Base-by-base conservation (phyloP, 176 grass and related monocot species). In the Tillandsia leiboldiana region DNA sequence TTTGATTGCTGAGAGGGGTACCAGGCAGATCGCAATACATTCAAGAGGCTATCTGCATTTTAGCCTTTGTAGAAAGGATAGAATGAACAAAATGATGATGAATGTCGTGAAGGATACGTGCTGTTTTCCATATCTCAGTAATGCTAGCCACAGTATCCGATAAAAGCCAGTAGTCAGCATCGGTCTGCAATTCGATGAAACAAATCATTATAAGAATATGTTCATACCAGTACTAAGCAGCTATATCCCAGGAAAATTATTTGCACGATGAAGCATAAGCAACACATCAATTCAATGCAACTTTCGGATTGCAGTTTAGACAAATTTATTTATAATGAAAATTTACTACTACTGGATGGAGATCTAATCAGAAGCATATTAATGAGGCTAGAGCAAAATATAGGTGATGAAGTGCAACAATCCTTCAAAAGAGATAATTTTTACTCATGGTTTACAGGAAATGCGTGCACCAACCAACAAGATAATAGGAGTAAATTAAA, bases 101-200 rank as follows among this genome's bases (percentile, higher is more conserved):
- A 56, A 48, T 72, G 78, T 74, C 54, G 72, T 49, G 12, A 73
- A 90, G 87, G 87, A 99, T 99, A 93, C 94, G 22, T 49, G 77
- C 54, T 78, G 86, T 67, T 72, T 75, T 81, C 89, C 89, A 99
- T 42, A 93, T 88, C 73, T 99, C 87, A 28, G 86, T 87, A 64
- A 87, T 88, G 70, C 87, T 93, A 63, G 84, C 79, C 71, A 73
- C 82, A 22, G 56, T 59, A 48, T 90, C 89, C 72, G 84, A 86
- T 79, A 86, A 74, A 68, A 99, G 90, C 89, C 84, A 93, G 72
- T 99, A 99, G 78, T 99, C 94, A 0, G 82, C 77, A 78, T 82
- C 82, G 54, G 64, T 75, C 94, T 99, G 87, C 79, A 77, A 42
- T 42, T 42, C 6, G 3, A 42, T 42, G 33, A 42, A 10, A 62